Evolutionary conservation across 1,139 yeast species (phyloP).

Genomic region (Kluyveromyces sp.): DNA sequence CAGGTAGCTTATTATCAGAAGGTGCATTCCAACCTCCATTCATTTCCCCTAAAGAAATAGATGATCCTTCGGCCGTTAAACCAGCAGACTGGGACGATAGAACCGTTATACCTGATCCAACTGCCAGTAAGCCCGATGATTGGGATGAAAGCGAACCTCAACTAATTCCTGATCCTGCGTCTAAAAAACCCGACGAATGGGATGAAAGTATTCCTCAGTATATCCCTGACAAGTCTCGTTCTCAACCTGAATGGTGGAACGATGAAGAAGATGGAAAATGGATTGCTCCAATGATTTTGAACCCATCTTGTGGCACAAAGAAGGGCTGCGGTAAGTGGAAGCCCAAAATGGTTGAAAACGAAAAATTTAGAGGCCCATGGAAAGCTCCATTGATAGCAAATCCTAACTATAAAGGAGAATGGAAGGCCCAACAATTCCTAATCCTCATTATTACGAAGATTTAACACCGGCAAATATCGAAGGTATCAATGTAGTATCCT

Average conservation of each 20-base stretch:
- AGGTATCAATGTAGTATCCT: slow-evolving; percentile 68
- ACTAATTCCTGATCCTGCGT: slow-evolving; percentile 57
- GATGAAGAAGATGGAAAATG: slow-evolving; percentile 85
- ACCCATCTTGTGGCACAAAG: slow-evolving; percentile 56
- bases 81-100: slow-evolving; percentile 81
- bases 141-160: slow-evolving; percentile 67
- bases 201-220: slow-evolving; percentile 51
- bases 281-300: slow-evolving; percentile 58
- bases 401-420: slow-evolving; percentile 71
- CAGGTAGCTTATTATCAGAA: slow-evolving; percentile 56
- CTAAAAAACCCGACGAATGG: slow-evolving; percentile 71
- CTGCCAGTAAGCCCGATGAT: slow-evolving; percentile 62
- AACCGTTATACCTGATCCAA: slow-evolving; percentile 58
- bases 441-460: slow-evolving; percentile 64
- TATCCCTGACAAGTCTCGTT: slow-evolving; percentile 59
- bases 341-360: slow-evolving; percentile 59
- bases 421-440: slow-evolving; percentile 63
- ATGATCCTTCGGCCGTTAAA: slow-evolving; percentile 53
- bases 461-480: slow-evolving; percentile 51
- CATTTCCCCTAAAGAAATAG: slow-evolving; percentile 54
- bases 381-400: slow-evolving; percentile 55
- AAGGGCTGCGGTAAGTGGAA: slow-evolving; percentile 76
- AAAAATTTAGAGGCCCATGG: slow-evolving; percentile 75
- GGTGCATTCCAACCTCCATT: slow-evolving; percentile 53
- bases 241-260: slow-evolving; percentile 71